Evolutionary conservation across 441 rosid genomes (phyloP), one percentile per base, ranked within the genome.

Genomic region (Adansonia gregorii): DNA sequence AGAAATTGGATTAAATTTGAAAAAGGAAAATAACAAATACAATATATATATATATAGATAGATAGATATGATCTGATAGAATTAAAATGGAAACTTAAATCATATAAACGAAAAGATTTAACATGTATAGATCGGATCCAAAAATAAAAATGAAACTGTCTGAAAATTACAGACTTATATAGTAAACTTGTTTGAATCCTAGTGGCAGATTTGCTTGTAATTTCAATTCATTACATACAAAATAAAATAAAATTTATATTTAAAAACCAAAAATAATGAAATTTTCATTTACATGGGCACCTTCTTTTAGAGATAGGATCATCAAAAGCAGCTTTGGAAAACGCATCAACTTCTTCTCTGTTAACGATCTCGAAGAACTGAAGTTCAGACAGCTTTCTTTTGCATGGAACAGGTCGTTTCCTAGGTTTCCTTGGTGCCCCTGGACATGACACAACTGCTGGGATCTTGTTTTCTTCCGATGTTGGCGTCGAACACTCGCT

Each of bases 361-460:
- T 86, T 82, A 78, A 80, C 81, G 48, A 79, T 85, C 79, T 88
- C 87, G 60, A 85, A 83, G 86, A 88, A 86, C 60, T 86, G 83
- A 15, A 83, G 54, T 56, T 17, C 82, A 59, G 87, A 78, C 48
- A 76, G 79, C 84, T 85, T 90, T 78, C 93, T 85, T 79, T 89
- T 90, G 77, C 92, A 84, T 35, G 88, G 74, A 27, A 59, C 54
- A 5, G 24, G 51, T 78, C 79, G 79, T 70, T 75, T 72, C 67
- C 71, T 87, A 2, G 90, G 85, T 85, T 94, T 94, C 67, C 86
- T 63, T 0, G 98, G 97, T 8, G 92, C 89, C 27, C 93, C 89
- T 24, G 97, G 98, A 73, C 95, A 94, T 52, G 80, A 78, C 5
- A 81, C 17, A n/a, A 81, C 68, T 3, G 86, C 45, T 0, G 96